phyloP scores from a whole-genome alignment of 306 rosid genomes.

The Fragaria iinumae region DNA sequence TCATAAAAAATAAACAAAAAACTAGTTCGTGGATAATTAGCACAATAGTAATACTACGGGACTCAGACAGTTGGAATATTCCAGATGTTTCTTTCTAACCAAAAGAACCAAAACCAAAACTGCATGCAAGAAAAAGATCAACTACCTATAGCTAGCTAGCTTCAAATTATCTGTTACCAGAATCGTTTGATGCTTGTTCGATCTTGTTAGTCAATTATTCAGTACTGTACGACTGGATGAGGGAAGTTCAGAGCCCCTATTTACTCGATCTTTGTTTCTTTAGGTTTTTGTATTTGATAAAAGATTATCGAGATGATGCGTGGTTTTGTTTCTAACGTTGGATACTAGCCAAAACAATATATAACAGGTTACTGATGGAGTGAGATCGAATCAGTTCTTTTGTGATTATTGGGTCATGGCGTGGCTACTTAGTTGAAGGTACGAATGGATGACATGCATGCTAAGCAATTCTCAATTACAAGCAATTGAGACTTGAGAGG shows the following conservation, averaged over 20 bases:
- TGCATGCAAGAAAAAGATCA: conserved; percentile 11
- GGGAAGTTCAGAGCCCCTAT: background rate
- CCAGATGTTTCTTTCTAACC: conserved; percentile 38
- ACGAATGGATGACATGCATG: conserved; percentile 31
- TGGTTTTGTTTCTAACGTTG: background rate
- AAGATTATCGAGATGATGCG: background rate
- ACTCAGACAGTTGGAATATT: conserved; percentile 35
- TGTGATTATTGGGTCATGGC: conserved; percentile 2
- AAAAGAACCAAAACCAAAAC: conserved; percentile 35
- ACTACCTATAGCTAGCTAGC: background rate
- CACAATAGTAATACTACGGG: background rate
- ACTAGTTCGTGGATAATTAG: background rate
- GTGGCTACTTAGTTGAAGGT: conserved; percentile 33
- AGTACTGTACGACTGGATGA: conserved; percentile 6
- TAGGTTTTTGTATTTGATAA: background rate
- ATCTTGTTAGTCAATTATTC: conserved; percentile 14
- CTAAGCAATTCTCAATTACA: conserved; percentile 27
- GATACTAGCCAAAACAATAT: background rate
- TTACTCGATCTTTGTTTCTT: background rate
- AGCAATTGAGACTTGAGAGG: conserved; percentile 35
- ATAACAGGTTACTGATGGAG: background rate
- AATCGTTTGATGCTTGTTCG: conserved; percentile 26
- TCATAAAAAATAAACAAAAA: background rate
- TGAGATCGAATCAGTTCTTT: conserved; percentile 44
- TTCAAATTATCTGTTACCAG: conserved; percentile 28